Evolutionary conservation across 768 basidiomycete genomes (phyloP).

Genomic region (Ramaria rubella): DNA sequence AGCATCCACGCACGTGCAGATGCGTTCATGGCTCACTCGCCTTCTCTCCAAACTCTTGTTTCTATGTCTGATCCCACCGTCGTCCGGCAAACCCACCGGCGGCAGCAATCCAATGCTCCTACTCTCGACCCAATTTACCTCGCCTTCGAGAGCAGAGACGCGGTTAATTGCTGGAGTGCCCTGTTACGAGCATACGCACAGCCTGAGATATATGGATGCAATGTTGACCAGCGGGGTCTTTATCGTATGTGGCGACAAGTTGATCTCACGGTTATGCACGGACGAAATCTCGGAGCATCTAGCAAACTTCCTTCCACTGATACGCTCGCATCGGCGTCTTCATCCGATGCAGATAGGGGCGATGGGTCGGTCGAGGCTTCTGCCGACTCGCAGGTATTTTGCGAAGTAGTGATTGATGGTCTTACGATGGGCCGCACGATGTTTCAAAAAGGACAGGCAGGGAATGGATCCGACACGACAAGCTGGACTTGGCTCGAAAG

Average conservation of each 20-base stretch:
- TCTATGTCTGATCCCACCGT: not conserved
- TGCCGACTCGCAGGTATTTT: slow-evolving; percentile 32
- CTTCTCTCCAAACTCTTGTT: slow-evolving; percentile 10
- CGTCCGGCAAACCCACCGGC: not conserved
- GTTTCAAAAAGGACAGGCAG: slow-evolving; percentile 41
- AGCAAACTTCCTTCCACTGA: slow-evolving; percentile 29
- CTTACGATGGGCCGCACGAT: slow-evolving; percentile 68
- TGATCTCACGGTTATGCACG: slow-evolving; percentile 65
- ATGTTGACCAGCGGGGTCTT: slow-evolving; percentile 49
- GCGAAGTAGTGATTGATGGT: slow-evolving; percentile 70
- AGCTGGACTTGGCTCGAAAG: slow-evolving; percentile 63
- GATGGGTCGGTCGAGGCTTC: not conserved
- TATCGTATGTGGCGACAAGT: slow-evolving; percentile 88
- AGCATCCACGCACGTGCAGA: slow-evolving; percentile 59
- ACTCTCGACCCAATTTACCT: slow-evolving; percentile 66
- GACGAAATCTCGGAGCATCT: slow-evolving; percentile 59
- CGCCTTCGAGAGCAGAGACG: slow-evolving; percentile 58
- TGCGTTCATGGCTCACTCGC: slow-evolving; percentile 10
- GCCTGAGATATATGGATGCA: slow-evolving; percentile 65
- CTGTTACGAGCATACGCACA: slow-evolving; percentile 75
- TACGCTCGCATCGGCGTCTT: not conserved
- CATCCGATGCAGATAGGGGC: slow-evolving; percentile 2
- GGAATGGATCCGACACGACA: not conserved
- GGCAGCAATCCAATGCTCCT: slow-evolving; percentile 52
- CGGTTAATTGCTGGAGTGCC: slow-evolving; percentile 68